Base-by-base conservation (phyloP, 1,284 basidiomycete genomes). In the Apiotrichum laibachii region DNA sequence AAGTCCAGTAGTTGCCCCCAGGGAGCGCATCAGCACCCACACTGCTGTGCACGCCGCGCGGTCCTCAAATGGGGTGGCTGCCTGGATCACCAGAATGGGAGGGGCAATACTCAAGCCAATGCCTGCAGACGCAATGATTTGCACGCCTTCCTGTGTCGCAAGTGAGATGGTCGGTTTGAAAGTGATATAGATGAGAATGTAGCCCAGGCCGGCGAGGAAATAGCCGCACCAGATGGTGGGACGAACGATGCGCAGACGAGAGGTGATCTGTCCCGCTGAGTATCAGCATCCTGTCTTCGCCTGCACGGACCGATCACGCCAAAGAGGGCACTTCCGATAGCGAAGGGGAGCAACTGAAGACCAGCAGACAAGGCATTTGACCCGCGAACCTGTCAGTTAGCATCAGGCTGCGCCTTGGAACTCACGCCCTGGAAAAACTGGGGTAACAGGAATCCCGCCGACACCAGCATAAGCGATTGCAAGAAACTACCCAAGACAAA, bases 11-110 rank as follows among this genome's bases (percentile, higher is more conserved):
- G 64, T 64, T 2, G 67, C 72, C 5, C 66, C 72, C 2, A 73
- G 53, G 22, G 50, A 62, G 19, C 73, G 55, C 18, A 62, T 63
- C 16, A 75, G 50, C 2, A 59, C 59, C 65, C 67, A 75, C 10
- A 71, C 71, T n/a, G 66, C 65, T 5, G 76, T 78, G 8, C 67
- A 56, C 13, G 72, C 69, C 6, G 73, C 75, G 73, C 76, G 76
- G 31, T 78, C 76, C 48, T 68, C 71, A 12, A 70, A 49, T 5
- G 76, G 76, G 73, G 77, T 75, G 15, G 70, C 65, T 5, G 75
- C 71, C 66, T 77, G 72, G 8, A 75, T 56, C 21, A 70, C 55
- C 6, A 75, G 44, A 57, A 74, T 59, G 5, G 71, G 68, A 9
- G 61, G 57, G 5, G 59, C 49, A 16, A 75, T 60, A 7, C 65